Conservation (phyloP, 164 flowering plant genomes). For the Annona cherimola region DNA sequence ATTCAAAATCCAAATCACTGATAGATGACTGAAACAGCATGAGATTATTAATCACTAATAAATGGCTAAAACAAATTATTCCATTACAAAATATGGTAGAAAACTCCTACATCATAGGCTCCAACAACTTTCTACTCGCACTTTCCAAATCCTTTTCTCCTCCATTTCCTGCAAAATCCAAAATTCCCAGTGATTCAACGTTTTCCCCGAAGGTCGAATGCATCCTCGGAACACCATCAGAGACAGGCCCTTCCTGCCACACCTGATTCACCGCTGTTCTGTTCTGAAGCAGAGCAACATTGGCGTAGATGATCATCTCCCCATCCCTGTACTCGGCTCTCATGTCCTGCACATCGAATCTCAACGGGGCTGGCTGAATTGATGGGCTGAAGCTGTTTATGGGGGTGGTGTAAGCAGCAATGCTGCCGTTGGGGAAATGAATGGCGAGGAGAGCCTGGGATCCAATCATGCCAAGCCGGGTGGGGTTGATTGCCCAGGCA, state of each 20-base stretch:
- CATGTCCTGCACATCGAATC: constrained; percentile 32
- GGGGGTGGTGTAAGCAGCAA: constrained; percentile 34
- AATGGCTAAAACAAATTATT: too few relatives aligned
- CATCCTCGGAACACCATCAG: neutral
- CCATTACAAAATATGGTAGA: too few relatives aligned
- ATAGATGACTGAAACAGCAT: too few relatives aligned
- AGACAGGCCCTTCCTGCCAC: constrained; percentile 40
- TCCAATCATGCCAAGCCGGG: constrained; percentile 29
- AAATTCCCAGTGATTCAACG: neutral
- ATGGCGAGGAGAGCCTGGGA: constrained; percentile 51
- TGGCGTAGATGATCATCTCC: constrained; percentile 53
- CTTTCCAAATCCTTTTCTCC: too few relatives aligned
- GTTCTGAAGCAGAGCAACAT: constrained; percentile 24
- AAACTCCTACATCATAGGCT: too few relatives aligned
- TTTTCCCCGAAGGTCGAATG: neutral
- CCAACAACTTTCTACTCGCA: too few relatives aligned
- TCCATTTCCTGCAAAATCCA: neutral
- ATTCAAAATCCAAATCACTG: too few relatives aligned
- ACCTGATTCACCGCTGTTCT: constrained; percentile 35
- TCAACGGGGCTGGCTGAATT: constrained; percentile 15
- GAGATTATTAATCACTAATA: too few relatives aligned
- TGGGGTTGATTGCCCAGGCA: constrained; percentile 41
- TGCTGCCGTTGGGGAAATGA: constrained; percentile 15
- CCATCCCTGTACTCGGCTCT: constrained; percentile 18
- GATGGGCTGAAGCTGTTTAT: constrained; percentile 7